Conservation (phyloP, 2,329 filamentous ascomycete genomes). For the Xylaria arbuscula region DNA sequence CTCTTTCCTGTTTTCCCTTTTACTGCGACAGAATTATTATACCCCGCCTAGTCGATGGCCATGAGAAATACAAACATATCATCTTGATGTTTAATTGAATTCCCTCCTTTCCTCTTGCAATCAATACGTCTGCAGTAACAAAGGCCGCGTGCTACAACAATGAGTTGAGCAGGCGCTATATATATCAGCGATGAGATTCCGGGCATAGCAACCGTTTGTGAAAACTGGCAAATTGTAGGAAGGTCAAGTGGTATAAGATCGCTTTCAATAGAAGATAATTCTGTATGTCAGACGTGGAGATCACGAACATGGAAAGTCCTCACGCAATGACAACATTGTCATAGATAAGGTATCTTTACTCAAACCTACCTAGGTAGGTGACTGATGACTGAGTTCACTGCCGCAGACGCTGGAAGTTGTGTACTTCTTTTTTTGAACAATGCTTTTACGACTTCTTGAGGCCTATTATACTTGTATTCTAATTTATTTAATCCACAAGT, state of each 20-base stretch:
- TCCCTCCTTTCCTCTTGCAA: neutral
- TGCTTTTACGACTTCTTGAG: neutral
- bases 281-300: neutral
- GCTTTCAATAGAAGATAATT: too few species aligned
- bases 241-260: too few species aligned
- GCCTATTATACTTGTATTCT: neutral
- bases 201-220: too few species aligned
- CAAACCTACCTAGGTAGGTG: too few species aligned
- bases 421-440: neutral
- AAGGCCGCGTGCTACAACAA: neutral
- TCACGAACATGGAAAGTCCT: neutral
- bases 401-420: neutral
- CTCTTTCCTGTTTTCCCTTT: neutral
- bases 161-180: too few species aligned
- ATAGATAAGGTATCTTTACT: too few species aligned
- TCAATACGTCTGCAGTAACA: neutral
- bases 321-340: too few species aligned
- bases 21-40: conserved; percentile 32
- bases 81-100: neutral
- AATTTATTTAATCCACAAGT: too few species aligned
- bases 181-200: too few species aligned
- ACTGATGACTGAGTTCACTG: neutral
- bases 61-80: conserved; percentile 6
- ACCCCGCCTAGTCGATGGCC: conserved; percentile 33
- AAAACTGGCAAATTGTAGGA: too few species aligned